These are phyloP conservation scores for Arthroderma uncinatum DNA, from an alignment of 2,329 filamentous ascomycete species.

Conservation along the genomic window DNA sequence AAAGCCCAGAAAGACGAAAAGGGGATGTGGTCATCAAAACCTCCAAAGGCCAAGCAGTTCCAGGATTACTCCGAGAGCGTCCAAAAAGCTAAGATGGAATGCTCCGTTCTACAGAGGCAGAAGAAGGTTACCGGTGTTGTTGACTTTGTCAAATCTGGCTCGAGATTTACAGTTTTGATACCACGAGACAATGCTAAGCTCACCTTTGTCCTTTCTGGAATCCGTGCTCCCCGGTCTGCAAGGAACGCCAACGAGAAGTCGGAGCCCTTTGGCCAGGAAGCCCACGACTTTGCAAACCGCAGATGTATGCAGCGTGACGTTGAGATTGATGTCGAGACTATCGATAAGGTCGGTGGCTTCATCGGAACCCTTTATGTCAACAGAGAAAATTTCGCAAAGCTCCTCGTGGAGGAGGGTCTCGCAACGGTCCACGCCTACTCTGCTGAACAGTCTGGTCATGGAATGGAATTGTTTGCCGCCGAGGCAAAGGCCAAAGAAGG, in stretches of 20 bases:
- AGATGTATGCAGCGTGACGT: conserved; percentile 89
- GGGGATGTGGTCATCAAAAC: conserved; percentile 90
- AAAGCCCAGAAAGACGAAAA: conserved; percentile 73
- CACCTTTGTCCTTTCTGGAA: conserved; percentile 86
- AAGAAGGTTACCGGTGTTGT: conserved; percentile 88
- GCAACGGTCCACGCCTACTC: conserved; percentile 90
- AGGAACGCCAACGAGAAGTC: conserved; percentile 67
- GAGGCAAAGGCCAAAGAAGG: conserved; percentile 83
- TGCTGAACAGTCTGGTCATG: conserved; percentile 87
- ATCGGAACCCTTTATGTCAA: conserved; percentile 90
- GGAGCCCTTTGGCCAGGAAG: conserved; percentile 92
- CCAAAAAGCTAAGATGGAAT: conserved; percentile 91
- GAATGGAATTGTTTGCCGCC: conserved; percentile 72
- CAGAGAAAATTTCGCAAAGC: conserved; percentile 89
- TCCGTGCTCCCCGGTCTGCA: conserved; percentile 79
- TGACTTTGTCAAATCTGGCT: conserved; percentile 96
- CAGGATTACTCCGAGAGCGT: conserved; percentile 83
- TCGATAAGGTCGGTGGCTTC: conserved; percentile 94
- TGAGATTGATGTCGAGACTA: conserved; percentile 87
- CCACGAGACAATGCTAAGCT: conserved; percentile 89
- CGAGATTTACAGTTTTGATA: conserved; percentile 81
- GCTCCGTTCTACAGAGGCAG: conserved; percentile 76
- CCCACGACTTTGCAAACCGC: conserved; percentile 78
- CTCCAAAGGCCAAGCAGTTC: conserved; percentile 70
- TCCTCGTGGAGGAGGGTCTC: conserved; percentile 84